A percentile compares a stretch with the other conserved stretches of the same genome.
Evolutionary conservation across 78 protist genomes (phyloP).

Genomic region (Dictyostelium brefeldianum): DNA sequence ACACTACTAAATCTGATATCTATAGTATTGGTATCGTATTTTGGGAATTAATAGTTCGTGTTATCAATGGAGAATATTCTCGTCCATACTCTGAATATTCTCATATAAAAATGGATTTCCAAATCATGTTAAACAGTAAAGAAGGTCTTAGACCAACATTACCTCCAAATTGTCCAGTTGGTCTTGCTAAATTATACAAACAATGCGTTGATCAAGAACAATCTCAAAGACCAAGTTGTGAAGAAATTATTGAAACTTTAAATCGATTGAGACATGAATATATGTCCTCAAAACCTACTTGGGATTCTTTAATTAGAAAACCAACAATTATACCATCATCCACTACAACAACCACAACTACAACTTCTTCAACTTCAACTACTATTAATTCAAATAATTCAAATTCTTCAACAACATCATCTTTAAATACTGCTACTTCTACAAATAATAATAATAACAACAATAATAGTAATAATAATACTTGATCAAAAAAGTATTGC

Average conservation of each 20-base stretch:
- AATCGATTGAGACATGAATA: slow-evolving; percentile 63
- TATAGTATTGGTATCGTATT: slow-evolving; percentile 80
- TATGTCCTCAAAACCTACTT: not conserved
- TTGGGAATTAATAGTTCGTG: slow-evolving; percentile 76
- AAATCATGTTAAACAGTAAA: slow-evolving; percentile 79
- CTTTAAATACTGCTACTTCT: too few species aligned
- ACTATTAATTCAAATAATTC: not conserved
- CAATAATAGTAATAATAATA: too few species aligned
- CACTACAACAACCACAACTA: not conserved
- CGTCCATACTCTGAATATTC: slow-evolving; percentile 80
- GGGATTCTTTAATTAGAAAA: slow-evolving; percentile 46
- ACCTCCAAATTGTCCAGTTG: slow-evolving; percentile 58
- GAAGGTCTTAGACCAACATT: slow-evolving; percentile 78
- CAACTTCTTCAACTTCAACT: not conserved
- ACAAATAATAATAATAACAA: too few species aligned
- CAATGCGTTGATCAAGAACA: slow-evolving; percentile 75
- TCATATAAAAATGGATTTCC: slow-evolving; percentile 84
- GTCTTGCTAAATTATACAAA: slow-evolving; percentile 47
- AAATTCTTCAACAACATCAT: too few species aligned
- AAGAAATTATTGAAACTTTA: slow-evolving; percentile 50
- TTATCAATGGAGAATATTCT: slow-evolving; percentile 61
- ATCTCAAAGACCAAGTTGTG: slow-evolving; percentile 52
- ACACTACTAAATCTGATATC: slow-evolving; percentile 72
- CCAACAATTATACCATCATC: not conserved
- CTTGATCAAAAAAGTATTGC: too few species aligned